Conservation (phyloP, 148 eudicot species). For the Amaranthus hypochondriacus region DNA sequence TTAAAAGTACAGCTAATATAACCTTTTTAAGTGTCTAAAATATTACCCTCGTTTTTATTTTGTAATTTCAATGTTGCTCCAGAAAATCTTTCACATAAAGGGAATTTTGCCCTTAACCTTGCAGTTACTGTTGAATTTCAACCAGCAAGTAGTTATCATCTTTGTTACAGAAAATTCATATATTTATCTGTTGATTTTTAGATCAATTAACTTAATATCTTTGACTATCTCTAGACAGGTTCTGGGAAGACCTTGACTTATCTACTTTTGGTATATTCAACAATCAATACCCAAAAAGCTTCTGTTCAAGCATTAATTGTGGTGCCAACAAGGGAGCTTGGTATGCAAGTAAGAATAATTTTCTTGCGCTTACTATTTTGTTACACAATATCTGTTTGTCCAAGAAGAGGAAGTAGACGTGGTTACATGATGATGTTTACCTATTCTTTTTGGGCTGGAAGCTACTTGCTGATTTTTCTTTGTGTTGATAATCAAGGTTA, state of each 20-base stretch:
- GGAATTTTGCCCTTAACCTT: too few species aligned
- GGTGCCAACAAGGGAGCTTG: constrained; percentile 96
- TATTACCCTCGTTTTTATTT: background rate
- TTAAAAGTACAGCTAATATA: background rate
- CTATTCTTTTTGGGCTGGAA: background rate
- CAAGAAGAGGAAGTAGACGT: background rate
- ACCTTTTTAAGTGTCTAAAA: background rate
- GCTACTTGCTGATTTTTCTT: constrained; percentile 18
- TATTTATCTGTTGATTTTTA: background rate
- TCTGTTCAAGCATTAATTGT: constrained; percentile 89
- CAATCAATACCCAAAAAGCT: constrained; percentile 54
- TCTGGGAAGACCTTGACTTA: constrained; percentile 97
- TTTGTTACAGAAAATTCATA: background rate
- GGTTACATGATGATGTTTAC: background rate
- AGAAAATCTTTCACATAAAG: too few species aligned
- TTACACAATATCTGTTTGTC: background rate
- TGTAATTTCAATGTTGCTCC: too few species aligned
- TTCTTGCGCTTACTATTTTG: background rate
- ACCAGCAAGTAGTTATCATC: background rate
- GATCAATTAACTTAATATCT: constrained; percentile 10
- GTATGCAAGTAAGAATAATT: constrained; percentile 67
- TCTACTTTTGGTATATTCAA: constrained; percentile 66
- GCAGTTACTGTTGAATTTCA: background rate
- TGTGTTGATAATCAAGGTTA: constrained; percentile 43
- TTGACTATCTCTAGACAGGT: constrained; percentile 68